Base-by-base conservation (phyloP, 1,139 yeast species). In the Magnusiomyces suaveolens region DNA sequence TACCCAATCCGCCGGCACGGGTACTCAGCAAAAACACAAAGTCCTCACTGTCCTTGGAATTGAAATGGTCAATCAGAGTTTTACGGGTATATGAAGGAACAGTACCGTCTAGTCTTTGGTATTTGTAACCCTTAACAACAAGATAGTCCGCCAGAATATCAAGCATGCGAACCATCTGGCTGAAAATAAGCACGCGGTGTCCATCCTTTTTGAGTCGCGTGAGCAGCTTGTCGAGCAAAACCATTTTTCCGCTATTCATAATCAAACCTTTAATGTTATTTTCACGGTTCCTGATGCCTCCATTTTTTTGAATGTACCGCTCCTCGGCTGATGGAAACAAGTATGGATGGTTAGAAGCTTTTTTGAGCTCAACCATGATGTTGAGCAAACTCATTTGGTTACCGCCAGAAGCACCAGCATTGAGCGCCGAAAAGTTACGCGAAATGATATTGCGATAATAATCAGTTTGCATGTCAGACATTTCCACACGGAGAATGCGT, bases 211-310 rank as follows among this genome's bases (percentile, higher is more conserved):
- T 81, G 65, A 94, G 75, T 60, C 96, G 77, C 1, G 90, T 85
- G 58, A 92, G 75, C 44, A 92, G 75, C 68, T 94, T 92, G 70
- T 92, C 99, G 51, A 92, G 74, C 53, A 92, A 75, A 1, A 94
- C 98, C 98, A 94, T 92, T 68, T 92, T 92, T 63, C 98, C 98
- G 20, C 96, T 87, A 18, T 95, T 87, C 98, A 94, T 92, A 60
- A 92, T 86, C 77, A 92, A 75, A 18, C 98, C 99, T 66, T 89
- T 81, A 51, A 92, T 73, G 16, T 86, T 77, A 60, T 83, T 87
- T 62, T 92, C 97, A 57, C 97, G 78, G 1, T 89, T 75, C 56
- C 70, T 69, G 24, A 70, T 67, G 6, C 82, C 78, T 43, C 78
- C 62, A 52, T 62, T 80, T 52, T 79, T 76, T 3, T 80, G 75